Evolutionary conservation across 345 rosid species (phyloP).

Genomic region (Eucalyptus tenuipes): DNA sequence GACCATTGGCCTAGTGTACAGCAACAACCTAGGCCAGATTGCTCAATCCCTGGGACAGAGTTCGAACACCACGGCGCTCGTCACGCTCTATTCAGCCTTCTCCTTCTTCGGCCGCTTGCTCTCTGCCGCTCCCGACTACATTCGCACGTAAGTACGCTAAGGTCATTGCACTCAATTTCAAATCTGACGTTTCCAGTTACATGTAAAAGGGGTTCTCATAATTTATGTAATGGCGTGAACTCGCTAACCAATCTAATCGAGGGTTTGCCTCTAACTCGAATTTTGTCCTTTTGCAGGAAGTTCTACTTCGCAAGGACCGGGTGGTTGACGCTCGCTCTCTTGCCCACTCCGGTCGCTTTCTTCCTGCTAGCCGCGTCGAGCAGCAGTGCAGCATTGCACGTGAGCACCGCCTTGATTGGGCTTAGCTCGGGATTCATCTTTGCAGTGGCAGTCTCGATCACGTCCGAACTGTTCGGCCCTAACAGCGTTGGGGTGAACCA

Average conservation of each 20-base stretch:
- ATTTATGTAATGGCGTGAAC: rapidly evolving
- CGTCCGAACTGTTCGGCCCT: conserved; percentile 90
- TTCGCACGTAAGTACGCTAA: conserved; percentile 47
- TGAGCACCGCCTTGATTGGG: conserved; percentile 63
- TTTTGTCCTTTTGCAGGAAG: conserved; percentile 29
- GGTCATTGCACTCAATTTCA: not conserved
- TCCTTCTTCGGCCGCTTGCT: conserved; percentile 96
- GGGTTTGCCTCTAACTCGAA: not conserved
- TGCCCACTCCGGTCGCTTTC: conserved; percentile 84
- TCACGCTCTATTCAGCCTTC: conserved; percentile 84
- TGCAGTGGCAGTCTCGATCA: conserved; percentile 88
- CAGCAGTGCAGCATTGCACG: conserved; percentile 25
- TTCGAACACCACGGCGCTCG: conserved; percentile 43
- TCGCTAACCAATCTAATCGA: not conserved
- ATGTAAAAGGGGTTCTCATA: not conserved
- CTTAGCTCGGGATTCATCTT: conserved; percentile 91
- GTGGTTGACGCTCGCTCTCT: conserved; percentile 68
- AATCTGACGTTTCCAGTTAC: not conserved
- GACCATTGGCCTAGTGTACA: conserved; percentile 90
- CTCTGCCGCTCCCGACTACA: conserved; percentile 81
- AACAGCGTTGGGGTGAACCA: conserved; percentile 90
- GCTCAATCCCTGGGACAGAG: conserved; percentile 74
- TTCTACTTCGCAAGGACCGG: conserved; percentile 89
- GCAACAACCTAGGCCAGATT: conserved; percentile 92
- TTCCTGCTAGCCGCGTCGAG: conserved; percentile 58